phyloP scores from a whole-genome alignment of 208 protist species.

The Phytomonas francai region DNA sequence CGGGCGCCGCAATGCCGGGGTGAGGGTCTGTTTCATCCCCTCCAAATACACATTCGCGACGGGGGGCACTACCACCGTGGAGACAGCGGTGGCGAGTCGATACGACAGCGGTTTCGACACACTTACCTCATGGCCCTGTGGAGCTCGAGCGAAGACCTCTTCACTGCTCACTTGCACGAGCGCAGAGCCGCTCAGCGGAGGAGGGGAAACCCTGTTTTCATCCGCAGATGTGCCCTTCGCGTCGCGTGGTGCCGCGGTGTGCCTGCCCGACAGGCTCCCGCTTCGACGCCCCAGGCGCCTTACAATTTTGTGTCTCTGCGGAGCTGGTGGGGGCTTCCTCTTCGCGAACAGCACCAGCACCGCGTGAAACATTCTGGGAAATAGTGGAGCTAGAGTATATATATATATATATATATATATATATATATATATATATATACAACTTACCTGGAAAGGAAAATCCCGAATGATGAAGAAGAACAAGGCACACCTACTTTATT shows the following conservation, averaged over 20 bases:
- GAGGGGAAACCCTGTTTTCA: not conserved
- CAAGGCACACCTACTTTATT: not conserved
- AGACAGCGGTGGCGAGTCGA: constrained; percentile 71
- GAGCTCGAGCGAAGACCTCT: constrained; percentile 1
- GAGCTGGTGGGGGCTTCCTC: not conserved
- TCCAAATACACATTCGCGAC: constrained; percentile 51
- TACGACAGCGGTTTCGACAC: constrained; percentile 31
- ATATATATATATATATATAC: not conserved
- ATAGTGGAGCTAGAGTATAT: not conserved
- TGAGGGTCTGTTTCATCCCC: constrained; percentile 62
- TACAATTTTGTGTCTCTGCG: not conserved
- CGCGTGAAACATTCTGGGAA: not conserved
- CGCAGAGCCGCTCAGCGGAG: not conserved
- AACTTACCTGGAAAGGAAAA: not conserved
- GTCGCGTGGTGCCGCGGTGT: not conserved
- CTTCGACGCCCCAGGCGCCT: constrained; percentile 2
- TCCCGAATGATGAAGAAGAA: not conserved
- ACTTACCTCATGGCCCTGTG: not conserved
- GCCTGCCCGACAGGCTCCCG: not conserved
- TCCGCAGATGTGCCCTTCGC: not conserved
- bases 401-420: not conserved
- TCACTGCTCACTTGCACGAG: constrained; percentile 2
- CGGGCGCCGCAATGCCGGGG: constrained; percentile 18
- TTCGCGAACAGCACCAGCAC: constrained; percentile 5
- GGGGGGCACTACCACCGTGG: constrained; percentile 73